Evolutionary conservation across 257 asterid genomes (phyloP).

Genomic region (Ocimum tenuiflorum): DNA sequence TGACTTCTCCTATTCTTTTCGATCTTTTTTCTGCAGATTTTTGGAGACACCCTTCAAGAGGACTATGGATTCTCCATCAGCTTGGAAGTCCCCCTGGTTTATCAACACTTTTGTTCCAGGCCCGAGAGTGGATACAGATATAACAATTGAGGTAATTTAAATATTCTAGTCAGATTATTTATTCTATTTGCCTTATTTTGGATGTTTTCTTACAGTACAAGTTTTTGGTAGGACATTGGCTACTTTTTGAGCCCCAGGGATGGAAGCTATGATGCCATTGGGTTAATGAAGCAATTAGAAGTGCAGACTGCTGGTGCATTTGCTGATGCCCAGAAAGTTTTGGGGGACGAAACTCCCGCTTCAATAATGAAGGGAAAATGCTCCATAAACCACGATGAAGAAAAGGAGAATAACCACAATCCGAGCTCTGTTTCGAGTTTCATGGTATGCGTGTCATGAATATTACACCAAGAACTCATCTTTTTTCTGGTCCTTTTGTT

Average conservation of each 20-base stretch:
- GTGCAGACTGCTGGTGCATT: constrained; percentile 89
- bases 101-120: constrained; percentile 51
- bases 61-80: constrained; percentile 84
- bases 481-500: too few species aligned
- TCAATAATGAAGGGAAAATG: constrained; percentile 57
- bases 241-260: constrained; percentile 71
- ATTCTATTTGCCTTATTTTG: not conserved
- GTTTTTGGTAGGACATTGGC: constrained; percentile 62
- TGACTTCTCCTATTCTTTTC: not conserved
- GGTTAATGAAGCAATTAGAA: constrained; percentile 82
- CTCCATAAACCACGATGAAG: constrained; percentile 13
- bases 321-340: constrained; percentile 92
- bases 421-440: constrained; percentile 29
- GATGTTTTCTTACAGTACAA: constrained; percentile 5
- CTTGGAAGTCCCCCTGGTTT: constrained; percentile 99
- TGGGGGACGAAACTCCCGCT: too few species aligned
- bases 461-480: too few species aligned
- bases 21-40: constrained; percentile 34
- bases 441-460: constrained; percentile 37
- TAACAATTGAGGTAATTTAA: constrained; percentile 64
- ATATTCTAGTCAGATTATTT: not conserved
- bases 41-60: constrained; percentile 74
- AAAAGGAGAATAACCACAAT: constrained; percentile 27
- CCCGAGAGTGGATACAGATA: constrained; percentile 74
- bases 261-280: constrained; percentile 81